Evolutionary conservation across 306 rosid genomes (phyloP).

Genomic region (Cajanus cajan): DNA sequence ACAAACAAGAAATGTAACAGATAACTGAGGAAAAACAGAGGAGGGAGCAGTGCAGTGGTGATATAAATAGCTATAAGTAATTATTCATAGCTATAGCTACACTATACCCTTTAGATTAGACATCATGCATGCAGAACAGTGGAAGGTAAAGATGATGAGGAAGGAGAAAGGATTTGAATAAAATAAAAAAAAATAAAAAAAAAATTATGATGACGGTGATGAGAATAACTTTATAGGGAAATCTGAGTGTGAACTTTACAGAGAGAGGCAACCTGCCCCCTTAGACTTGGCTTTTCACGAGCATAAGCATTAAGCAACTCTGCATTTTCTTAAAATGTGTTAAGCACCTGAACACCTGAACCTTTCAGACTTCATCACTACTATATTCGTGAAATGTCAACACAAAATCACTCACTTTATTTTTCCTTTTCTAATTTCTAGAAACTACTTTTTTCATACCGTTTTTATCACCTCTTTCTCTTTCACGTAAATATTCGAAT

Average conservation of each 20-base stretch:
- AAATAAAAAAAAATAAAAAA: background rate
- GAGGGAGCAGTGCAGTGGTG: background rate
- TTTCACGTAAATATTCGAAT: background rate
- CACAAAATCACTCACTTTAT: background rate
- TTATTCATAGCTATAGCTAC: background rate
- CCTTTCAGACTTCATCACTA: constrained; percentile 6
- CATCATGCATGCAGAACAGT: background rate
- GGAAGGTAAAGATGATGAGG: background rate
- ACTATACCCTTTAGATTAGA: background rate
- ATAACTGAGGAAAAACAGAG: constrained; percentile 9
- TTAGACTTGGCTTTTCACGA: constrained; percentile 26
- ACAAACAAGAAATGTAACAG: background rate
- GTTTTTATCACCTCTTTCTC: background rate
- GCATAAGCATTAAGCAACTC: constrained; percentile 9
- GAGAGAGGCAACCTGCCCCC: background rate
- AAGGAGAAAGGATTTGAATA: constrained; percentile 1
- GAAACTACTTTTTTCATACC: background rate
- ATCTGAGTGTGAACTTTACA: constrained; percentile 7
- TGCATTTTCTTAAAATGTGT: constrained; percentile 32
- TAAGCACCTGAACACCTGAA: background rate
- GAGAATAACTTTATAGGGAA: too few species aligned
- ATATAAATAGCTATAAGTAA: background rate
- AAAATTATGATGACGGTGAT: background rate
- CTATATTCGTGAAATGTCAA: constrained; percentile 23
- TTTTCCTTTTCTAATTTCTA: background rate